Evolutionary conservation across 257 asterid species (phyloP).

Genomic region (Solanum infundibuliforme): DNA sequence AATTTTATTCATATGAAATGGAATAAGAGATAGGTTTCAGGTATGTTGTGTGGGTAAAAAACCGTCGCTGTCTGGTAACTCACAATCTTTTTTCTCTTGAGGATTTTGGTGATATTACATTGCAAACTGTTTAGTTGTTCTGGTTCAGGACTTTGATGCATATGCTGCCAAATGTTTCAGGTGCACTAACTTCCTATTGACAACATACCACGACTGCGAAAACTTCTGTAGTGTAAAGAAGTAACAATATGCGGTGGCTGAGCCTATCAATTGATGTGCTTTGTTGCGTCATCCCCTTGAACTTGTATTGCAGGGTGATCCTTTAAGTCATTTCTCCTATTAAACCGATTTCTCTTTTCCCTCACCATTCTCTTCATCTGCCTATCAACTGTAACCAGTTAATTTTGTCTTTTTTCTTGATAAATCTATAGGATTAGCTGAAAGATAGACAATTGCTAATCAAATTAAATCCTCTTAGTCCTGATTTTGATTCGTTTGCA

Average conservation of each 20-base stretch:
- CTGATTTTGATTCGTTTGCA: background rate
- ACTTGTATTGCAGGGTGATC: conserved; percentile 71
- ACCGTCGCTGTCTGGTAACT: background rate
- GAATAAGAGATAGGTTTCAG: background rate
- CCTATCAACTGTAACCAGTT: conserved; percentile 51
- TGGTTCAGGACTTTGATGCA: background rate
- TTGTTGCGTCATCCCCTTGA: conserved; percentile 45
- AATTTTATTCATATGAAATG: background rate
- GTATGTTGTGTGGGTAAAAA: background rate
- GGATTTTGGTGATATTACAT: background rate
- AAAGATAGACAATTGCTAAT: background rate
- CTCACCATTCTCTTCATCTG: background rate
- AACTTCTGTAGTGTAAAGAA: background rate
- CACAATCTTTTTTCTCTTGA: background rate
- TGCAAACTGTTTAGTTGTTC: background rate
- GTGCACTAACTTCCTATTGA: background rate
- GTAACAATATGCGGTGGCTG: conserved; percentile 50
- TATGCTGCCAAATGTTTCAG: background rate
- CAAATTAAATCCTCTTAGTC: background rate
- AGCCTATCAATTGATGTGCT: conserved; percentile 47
- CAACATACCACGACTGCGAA: background rate
- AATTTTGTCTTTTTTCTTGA: conserved; percentile 30
- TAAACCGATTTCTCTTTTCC: conserved; percentile 1
- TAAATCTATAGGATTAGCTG: conserved; percentile 39
- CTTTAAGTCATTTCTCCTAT: conserved; percentile 30